Conservation (phyloP, 768 basidiomycete genomes). For the Amanita inopinata region DNA sequence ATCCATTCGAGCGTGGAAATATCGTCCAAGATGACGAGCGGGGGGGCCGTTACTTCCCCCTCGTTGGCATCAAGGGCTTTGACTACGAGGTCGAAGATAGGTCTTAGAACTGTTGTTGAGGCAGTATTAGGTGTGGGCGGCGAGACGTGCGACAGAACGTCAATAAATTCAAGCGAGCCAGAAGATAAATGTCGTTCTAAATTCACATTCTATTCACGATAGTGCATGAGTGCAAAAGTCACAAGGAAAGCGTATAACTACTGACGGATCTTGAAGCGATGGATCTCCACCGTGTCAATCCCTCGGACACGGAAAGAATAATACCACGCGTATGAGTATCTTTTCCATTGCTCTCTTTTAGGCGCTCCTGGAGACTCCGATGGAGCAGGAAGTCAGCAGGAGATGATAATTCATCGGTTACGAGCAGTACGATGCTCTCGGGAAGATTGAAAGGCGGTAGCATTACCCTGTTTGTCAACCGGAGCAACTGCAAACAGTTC, state of each 20-base stretch:
- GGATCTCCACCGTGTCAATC: slow-evolving; percentile 50
- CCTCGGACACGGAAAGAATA: slow-evolving; percentile 50
- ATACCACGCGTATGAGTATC: slow-evolving; percentile 23
- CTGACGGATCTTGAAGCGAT: slow-evolving; percentile 56
- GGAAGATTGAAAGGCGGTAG: slow-evolving; percentile 47
- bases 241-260: slow-evolving; percentile 9
- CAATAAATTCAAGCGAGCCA: slow-evolving; percentile 42
- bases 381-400: slow-evolving; percentile 71
- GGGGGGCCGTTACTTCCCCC: slow-evolving; percentile 9
- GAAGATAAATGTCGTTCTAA: slow-evolving; percentile 26
- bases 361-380: slow-evolving; percentile 35
- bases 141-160: slow-evolving; percentile 31
- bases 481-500: too few species aligned
- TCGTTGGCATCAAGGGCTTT: slow-evolving; percentile 14
- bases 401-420: slow-evolving; percentile 63
- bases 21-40: slow-evolving; percentile 62
- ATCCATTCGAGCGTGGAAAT: slow-evolving; percentile 63
- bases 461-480: slow-evolving; percentile 20
- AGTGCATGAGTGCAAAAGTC: not conserved
- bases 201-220: slow-evolving; percentile 26
- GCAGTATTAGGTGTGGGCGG: slow-evolving; percentile 15
- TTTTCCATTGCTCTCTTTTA: slow-evolving; percentile 30
- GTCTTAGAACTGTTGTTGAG: slow-evolving; percentile 19
- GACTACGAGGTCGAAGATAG: slow-evolving; percentile 27
- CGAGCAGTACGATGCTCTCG: slow-evolving; percentile 42